These are phyloP conservation scores for Pelargonium australe DNA, from an alignment of 441 rosid genomes.

Conservation along the genomic window DNA sequence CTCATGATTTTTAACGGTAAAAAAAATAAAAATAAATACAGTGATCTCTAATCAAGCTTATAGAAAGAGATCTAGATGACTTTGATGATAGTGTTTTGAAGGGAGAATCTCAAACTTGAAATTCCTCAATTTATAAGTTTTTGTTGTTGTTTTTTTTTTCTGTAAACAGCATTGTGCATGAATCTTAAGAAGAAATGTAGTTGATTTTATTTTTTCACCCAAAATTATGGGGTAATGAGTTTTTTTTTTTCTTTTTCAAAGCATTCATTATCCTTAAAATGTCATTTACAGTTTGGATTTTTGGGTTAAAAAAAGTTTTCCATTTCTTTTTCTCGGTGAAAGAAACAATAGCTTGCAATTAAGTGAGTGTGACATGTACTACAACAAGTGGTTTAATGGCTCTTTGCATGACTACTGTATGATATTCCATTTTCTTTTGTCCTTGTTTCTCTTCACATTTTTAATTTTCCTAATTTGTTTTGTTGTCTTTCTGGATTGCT, in stretches of 20 bases:
- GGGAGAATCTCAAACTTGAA: background rate
- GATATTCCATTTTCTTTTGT: background rate
- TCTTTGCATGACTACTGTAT: background rate
- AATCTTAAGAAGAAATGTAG: background rate
- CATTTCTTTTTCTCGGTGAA: background rate
- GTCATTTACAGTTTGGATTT: background rate
- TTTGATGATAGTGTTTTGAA: background rate
- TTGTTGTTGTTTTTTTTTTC: background rate
- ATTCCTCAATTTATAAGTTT: background rate
- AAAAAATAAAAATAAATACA: background rate
- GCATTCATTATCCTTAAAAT: background rate
- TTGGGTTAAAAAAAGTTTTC: background rate
- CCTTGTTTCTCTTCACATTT: background rate
- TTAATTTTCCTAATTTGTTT: slow-evolving; percentile 20
- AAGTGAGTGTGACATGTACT: background rate
- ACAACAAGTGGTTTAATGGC: background rate
- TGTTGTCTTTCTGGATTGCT: slow-evolving; percentile 28
- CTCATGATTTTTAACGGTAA: background rate
- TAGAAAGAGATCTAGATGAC: too few relatives aligned
- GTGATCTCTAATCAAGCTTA: background rate
- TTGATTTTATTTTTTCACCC: background rate
- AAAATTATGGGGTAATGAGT: too few relatives aligned
- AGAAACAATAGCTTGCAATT: background rate
- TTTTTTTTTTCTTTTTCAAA: too few relatives aligned
- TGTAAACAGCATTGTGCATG: background rate